Percentiles rank a stretch among this genome's conserved stretches.
Evolutionary conservation across 2,329 filamentous ascomycete genomes (phyloP).

Genomic region (Hypoxylon sp.): DNA sequence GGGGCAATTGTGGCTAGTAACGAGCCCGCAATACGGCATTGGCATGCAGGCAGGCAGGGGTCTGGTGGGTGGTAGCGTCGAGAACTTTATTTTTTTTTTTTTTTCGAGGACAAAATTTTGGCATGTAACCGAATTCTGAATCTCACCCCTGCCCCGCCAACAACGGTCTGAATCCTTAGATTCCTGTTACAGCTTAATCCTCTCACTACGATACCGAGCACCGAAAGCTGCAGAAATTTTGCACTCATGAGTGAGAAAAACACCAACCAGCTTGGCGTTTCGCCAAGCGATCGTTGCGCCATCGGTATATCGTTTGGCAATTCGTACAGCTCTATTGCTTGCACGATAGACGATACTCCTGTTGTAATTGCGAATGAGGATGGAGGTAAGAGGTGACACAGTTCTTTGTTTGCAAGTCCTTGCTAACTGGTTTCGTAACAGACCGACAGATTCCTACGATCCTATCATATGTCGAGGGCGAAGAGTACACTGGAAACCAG

Average conservation of each 20-base stretch:
- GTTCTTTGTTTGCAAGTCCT: background rate
- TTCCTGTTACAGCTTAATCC: background rate
- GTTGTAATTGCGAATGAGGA: conserved; percentile 99
- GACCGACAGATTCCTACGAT: conserved; percentile 97
- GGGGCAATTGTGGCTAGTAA: conserved; percentile 50
- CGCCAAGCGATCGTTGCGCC: conserved; percentile 73
- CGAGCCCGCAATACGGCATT: conserved; percentile 33
- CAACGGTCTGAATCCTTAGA: conserved; percentile 6
- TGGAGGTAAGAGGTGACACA: conserved; percentile 73
- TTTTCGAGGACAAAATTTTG: conserved; percentile 44
- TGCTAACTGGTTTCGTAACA: conserved; percentile 55
- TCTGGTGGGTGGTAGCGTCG: conserved; percentile 3
- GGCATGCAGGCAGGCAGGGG: conserved; percentile 24
- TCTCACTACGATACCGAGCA: background rate
- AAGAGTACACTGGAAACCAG: conserved; percentile 96
- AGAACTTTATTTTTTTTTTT: conserved; percentile 48
- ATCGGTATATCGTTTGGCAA: conserved; percentile 99
- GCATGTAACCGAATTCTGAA: conserved; percentile 25
- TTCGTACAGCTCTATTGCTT: conserved; percentile 97
- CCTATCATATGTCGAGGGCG: conserved; percentile 93
- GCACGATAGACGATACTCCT: conserved; percentile 91
- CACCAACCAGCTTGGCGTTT: conserved; percentile 59
- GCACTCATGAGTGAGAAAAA: conserved; percentile 62
- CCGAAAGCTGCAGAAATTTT: conserved; percentile 1
- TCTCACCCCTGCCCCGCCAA: conserved; percentile 33